A percentile compares a stretch with the other conserved stretches of the same genome.
Evolutionary conservation across 495 filamentous ascomycete species (phyloP).

Genomic region (Neurospora hispaniola): DNA sequence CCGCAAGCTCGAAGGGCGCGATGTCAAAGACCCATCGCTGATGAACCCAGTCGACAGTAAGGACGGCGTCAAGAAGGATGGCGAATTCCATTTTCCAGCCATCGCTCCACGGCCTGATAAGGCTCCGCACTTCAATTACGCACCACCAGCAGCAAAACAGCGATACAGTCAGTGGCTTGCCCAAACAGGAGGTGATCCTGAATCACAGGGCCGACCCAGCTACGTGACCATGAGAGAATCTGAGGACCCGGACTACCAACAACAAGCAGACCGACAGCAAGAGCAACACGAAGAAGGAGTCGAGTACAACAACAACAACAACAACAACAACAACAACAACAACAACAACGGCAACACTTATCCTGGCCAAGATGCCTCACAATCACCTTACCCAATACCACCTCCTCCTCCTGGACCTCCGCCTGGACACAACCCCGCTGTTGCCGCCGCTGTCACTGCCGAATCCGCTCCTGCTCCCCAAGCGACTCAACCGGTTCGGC

Average conservation of each 20-base stretch:
- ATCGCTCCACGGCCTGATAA: constrained; percentile 26
- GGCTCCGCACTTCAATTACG: constrained; percentile 43
- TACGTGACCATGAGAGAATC: constrained; percentile 8
- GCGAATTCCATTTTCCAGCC: constrained; percentile 45
- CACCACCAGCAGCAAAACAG: constrained; percentile 34
- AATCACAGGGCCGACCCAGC: constrained; percentile 14
- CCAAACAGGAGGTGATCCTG: constrained; percentile 8
- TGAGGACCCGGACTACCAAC: background rate
- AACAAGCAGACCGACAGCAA: constrained; percentile 4
- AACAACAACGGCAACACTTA: constrained; percentile 1
- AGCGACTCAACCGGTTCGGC: constrained; percentile 13
- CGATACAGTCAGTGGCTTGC: constrained; percentile 25
- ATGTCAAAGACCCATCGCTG: constrained; percentile 9
- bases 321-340: constrained; percentile 2
- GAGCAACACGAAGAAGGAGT: constrained; percentile 1
- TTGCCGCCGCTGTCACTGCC: background rate
- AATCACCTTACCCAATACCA: background rate
- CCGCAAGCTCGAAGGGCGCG: constrained; percentile 32
- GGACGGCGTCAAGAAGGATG: constrained; percentile 24
- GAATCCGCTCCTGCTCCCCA: background rate
- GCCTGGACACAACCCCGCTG: background rate
- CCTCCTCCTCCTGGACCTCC: background rate
- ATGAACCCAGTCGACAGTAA: constrained; percentile 7
- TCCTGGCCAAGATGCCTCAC: background rate
- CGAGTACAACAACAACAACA: constrained; percentile 5